Base-by-base conservation (phyloP, 176 grass and related monocot species). In the Raddia distichophylla region DNA sequence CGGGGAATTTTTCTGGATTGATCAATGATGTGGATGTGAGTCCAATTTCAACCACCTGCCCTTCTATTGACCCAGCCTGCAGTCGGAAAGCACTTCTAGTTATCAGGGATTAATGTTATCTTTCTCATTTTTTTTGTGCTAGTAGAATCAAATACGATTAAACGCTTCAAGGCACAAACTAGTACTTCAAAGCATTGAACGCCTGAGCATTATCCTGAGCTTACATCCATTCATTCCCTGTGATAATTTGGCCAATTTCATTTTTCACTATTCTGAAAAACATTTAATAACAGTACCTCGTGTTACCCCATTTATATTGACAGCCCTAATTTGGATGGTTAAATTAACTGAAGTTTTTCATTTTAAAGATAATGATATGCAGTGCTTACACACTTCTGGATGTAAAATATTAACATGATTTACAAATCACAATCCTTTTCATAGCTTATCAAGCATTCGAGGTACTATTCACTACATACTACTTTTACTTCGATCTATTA, bases 21-120 rank as follows among this genome's bases (percentile, higher is more conserved):
- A 91, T 85, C 64, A 97, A 80, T 6, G 84, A 89, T 37, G 91
- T 93, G 12, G 77, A 73, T 27, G 91, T 87, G 49, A 97, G 70
- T 55, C 91, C 86, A 66, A 97, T 91, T 80, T 97, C 94, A 67
- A 82, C 55, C 57, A 93, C 91, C 83, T 91, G 64, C 17, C 91
- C 94, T 79, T 97, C 94, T 91, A 93, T 82, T 57, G 88, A 93
- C 34, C 94, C 86, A 87, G 91, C 94, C 88, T 97, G 62, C 44
- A 91, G 76, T 37, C 46, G 67, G 56, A 74, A 62, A 84, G 6
- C 32, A 65, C 49, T 50, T 81, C 10, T 77, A 68, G 62, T 61
- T 33, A 54, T 72, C 14, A 64, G 32, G 27, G 61, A 42, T 42
- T 45, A 50, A 15, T 58, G 54, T 8, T 40, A 40, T 40, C 37